A percentile compares a stretch with the other conserved stretches of the same genome.
These are phyloP conservation scores for Aspergillus pseudoglaucus DNA, from an alignment of 2,329 filamentous ascomycete species.

Conservation along the genomic window DNA sequence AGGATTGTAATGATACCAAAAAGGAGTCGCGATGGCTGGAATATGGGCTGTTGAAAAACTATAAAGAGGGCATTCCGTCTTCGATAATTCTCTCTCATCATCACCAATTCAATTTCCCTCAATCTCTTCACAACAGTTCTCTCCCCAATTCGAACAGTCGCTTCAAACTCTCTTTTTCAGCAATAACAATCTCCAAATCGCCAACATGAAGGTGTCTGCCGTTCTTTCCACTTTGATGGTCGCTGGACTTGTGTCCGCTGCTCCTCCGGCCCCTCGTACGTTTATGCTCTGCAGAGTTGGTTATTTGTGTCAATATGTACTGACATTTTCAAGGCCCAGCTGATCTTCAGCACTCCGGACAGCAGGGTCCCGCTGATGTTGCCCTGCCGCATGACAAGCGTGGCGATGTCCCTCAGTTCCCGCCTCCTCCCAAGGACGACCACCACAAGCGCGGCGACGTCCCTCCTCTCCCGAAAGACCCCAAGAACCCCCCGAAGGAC, in stretches of 20 bases:
- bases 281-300: not conserved
- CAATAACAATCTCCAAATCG: not conserved
- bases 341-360: not conserved
- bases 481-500: not conserved
- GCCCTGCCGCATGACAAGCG: not conserved
- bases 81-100: not conserved
- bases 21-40: not conserved
- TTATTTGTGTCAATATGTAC: not conserved
- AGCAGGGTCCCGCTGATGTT: not conserved
- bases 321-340: not conserved
- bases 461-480: not conserved
- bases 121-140: not conserved
- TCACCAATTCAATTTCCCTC: not conserved
- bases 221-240: not conserved
- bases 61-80: not conserved
- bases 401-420: not conserved
- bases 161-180: not conserved
- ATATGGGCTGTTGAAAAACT: not conserved
- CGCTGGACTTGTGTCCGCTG: not conserved
- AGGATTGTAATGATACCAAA: not conserved
- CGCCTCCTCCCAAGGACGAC: not conserved
- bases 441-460: not conserved
- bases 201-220: not conserved
- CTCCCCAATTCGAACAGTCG: not conserved
- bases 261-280: not conserved